phyloP scores from a whole-genome alignment of 2,329 filamentous ascomycete genomes.

The Trichoderma breve region DNA sequence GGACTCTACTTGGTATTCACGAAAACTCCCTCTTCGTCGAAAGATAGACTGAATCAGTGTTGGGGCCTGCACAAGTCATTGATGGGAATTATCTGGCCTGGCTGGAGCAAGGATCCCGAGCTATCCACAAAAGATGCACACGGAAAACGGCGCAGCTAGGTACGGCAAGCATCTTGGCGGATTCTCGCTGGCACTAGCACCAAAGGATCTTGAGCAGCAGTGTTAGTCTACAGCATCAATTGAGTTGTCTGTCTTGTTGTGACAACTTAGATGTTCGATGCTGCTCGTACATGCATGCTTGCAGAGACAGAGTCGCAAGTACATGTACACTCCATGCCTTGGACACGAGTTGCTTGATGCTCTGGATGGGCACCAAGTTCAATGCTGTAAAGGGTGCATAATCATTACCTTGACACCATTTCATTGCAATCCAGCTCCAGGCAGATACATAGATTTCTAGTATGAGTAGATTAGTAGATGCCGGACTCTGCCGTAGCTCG shows the following conservation, averaged over 20 bases:
- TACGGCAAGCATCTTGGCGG: not conserved
- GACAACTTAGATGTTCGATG: not conserved
- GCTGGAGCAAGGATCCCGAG: not conserved
- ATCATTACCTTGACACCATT: not conserved
- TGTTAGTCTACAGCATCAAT: not conserved
- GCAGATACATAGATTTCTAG: not conserved
- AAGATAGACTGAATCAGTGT: not conserved
- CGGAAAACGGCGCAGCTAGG: not conserved
- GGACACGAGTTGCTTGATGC: not conserved
- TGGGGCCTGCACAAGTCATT: not conserved
- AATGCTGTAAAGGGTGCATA: not conserved
- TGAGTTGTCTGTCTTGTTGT: not conserved
- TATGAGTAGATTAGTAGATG: not conserved
- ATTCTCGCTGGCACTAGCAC: not conserved
- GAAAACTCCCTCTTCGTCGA: too few species aligned
- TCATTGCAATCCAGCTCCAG: not conserved
- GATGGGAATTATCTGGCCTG: not conserved
- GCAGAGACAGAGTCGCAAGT: not conserved
- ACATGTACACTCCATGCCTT: not conserved
- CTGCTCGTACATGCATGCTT: not conserved
- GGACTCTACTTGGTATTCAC: too few species aligned
- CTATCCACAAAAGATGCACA: not conserved
- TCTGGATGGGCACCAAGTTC: not conserved
- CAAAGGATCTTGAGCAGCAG: not conserved
- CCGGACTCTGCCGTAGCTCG: slow-evolving; percentile 5